phyloP scores from a whole-genome alignment of 768 basidiomycete species.

The Mycena amicta region DNA sequence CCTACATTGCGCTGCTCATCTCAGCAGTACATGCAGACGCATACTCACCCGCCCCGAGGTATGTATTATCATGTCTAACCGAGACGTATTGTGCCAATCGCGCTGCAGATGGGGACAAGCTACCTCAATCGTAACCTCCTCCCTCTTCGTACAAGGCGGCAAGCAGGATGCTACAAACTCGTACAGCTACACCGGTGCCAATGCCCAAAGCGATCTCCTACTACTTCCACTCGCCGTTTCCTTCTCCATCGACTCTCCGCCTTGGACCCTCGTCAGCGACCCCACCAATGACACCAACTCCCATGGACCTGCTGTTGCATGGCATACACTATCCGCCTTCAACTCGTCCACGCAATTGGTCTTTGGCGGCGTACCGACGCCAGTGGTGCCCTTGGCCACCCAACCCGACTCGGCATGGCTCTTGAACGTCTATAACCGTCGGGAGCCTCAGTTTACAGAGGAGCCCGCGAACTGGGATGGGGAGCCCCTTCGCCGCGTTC shows the following conservation, averaged over 20 bases:
- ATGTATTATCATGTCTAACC: not conserved
- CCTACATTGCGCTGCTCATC: slow-evolving; percentile 22
- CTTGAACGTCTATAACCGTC: slow-evolving; percentile 45
- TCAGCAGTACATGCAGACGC: slow-evolving; percentile 19
- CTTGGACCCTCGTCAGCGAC: slow-evolving; percentile 64
- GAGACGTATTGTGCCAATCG: not conserved
- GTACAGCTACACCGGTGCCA: slow-evolving; percentile 75
- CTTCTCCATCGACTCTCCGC: slow-evolving; percentile 64
- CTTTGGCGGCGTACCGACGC: slow-evolving; percentile 79
- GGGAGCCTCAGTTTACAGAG: slow-evolving; percentile 47
- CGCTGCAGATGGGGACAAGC: slow-evolving; percentile 82
- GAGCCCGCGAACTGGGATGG: slow-evolving; percentile 56
- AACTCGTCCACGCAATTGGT: slow-evolving; percentile 55
- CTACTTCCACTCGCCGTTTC: slow-evolving; percentile 61
- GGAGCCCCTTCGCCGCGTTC: slow-evolving; percentile 77
- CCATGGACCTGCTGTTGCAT: slow-evolving; percentile 68
- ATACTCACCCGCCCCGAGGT: slow-evolving; percentile 19
- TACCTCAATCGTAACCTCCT: slow-evolving; percentile 54
- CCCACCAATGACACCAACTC: slow-evolving; percentile 45
- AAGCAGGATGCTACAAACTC: slow-evolving; percentile 71
- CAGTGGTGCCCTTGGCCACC: slow-evolving; percentile 52
- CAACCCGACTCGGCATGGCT: slow-evolving; percentile 67
- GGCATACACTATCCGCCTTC: slow-evolving; percentile 78
- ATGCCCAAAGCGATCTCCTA: slow-evolving; percentile 70
- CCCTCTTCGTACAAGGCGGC: slow-evolving; percentile 78